These are phyloP conservation scores for Polytrichum commune DNA, from an alignment of 225 moss, liverwort and hornwort species.

Conservation along the genomic window DNA sequence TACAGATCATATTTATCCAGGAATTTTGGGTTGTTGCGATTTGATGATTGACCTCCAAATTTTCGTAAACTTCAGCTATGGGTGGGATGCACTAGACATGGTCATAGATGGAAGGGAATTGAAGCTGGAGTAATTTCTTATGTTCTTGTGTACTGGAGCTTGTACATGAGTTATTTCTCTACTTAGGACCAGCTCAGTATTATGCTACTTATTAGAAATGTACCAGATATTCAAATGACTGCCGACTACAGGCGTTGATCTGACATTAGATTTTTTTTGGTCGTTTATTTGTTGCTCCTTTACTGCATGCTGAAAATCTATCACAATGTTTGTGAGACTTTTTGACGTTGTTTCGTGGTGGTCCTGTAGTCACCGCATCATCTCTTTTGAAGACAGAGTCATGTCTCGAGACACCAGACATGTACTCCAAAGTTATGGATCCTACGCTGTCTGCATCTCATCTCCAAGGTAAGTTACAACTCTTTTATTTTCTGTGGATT, in stretches of 20 bases:
- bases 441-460: constrained; percentile 80
- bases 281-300: neutral
- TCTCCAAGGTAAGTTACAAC: constrained; percentile 47
- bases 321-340: neutral
- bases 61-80: too few species aligned
- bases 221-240: too few species aligned
- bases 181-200: too few species aligned
- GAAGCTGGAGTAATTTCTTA: too few species aligned
- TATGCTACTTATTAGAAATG: too few species aligned
- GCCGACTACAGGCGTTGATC: neutral
- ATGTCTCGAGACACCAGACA: constrained; percentile 27
- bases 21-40: too few species aligned
- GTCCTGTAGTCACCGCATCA: neutral
- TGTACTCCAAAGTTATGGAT: constrained; percentile 79
- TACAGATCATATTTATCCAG: too few species aligned
- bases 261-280: neutral
- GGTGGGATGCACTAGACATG: too few species aligned
- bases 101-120: too few species aligned
- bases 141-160: too few species aligned
- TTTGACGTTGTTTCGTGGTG: neutral
- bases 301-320: neutral
- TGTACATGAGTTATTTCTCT: too few species aligned
- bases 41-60: too few species aligned
- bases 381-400: constrained; percentile 17
- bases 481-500: neutral